Evolutionary conservation across 2,329 filamentous ascomycete genomes (phyloP), one percentile per base, ranked within the genome.

Genomic region (Myrmaecium sp.): DNA sequence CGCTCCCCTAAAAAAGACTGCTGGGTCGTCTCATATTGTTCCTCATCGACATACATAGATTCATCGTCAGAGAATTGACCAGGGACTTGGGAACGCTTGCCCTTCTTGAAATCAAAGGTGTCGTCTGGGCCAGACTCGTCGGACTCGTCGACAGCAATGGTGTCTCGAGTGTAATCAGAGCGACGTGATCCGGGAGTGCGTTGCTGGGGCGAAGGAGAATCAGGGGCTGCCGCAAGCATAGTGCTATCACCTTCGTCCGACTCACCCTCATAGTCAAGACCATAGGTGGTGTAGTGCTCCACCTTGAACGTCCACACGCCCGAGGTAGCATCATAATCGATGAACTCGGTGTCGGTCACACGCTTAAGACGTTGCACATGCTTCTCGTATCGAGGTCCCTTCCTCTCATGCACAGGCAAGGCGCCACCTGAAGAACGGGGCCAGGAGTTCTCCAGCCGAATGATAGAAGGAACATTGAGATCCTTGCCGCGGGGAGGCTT

Each of bases 231-330:
- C 33, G 51, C 56, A 10, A 60, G 40, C 6, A 43, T 42, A 17
- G 36, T 45, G 10, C 36, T 54, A 33, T 62, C 60, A 5, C 69
- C 71, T 26, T 79, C 74, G 15, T 81, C 75, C 23, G 83, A 79
- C 27, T 74, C 69, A 21, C 79, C 64, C 16, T 64, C 58, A 21
- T 80, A 81, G 36, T 86, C 77, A 28, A 95, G 64, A 21, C 79
- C 84, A 46, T 98, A 98, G 1, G 83, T 93, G 1, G 86, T 95
- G 51, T 91, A 98, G 51, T 98, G 89, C 43, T 86, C 74, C n/a
- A 98, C 89, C 6, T 63, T 72, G 57, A 98, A 98, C 9, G 69
- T 69, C 91, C 91, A 98, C 24, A 79, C 67, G 27, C 86, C 89
- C 27, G 73, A 83, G 2, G 80, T 64, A 30, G 64, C 60, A 36